Conservation (phyloP, 495 filamentous ascomycete genomes). For the Penicillium argentinense region DNA sequence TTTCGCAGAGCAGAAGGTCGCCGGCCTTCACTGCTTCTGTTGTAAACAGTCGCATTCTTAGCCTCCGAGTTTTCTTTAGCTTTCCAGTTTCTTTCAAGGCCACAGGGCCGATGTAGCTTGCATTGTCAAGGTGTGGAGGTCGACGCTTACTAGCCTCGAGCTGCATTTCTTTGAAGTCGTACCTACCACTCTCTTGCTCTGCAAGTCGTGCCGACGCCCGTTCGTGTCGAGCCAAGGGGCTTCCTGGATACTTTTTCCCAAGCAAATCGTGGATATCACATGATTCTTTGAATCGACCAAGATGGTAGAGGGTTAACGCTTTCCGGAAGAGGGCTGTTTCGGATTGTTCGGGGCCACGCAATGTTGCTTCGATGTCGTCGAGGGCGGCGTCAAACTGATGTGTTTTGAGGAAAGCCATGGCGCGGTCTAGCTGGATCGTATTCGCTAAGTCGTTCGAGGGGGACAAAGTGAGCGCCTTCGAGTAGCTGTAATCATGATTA, state of each 20-base stretch:
- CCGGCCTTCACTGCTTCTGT: conserved; percentile 48
- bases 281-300: conserved; percentile 40
- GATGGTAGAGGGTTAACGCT: conserved; percentile 45
- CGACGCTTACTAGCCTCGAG: conserved; percentile 29
- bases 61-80: conserved; percentile 12
- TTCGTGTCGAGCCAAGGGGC: conserved; percentile 16
- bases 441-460: conserved; percentile 16
- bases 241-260: conserved; percentile 22
- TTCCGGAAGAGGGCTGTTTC: conserved; percentile 50
- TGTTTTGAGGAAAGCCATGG: conserved; percentile 43
- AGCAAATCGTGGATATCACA: conserved; percentile 24
- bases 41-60: conserved; percentile 50
- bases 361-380: conserved; percentile 37
- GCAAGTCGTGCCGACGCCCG: conserved; percentile 19
- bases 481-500: conserved; percentile 24
- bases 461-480: conserved; percentile 21
- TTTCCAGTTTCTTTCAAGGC: conserved; percentile 19
- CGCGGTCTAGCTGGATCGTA: conserved; percentile 40
- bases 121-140: conserved; percentile 44
- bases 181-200: conserved; percentile 32
- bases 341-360: conserved; percentile 20
- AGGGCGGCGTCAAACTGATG: conserved; percentile 49
- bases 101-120: conserved; percentile 40
- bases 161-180: conserved; percentile 45
- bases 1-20: conserved; percentile 55